Base-by-base conservation (phyloP, 306 rosid species). In the Abrus pulchellus region DNA sequence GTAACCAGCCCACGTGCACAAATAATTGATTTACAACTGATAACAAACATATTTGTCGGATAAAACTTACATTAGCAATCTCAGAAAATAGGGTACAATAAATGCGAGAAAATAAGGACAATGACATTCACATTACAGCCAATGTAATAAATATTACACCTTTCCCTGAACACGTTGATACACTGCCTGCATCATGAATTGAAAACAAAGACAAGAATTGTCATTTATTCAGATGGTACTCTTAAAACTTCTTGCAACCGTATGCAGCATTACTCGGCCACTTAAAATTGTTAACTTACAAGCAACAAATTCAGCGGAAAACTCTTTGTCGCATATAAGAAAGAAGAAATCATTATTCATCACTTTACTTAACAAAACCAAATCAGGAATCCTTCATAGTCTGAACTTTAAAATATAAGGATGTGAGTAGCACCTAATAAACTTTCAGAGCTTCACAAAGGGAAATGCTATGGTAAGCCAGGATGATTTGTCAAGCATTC, bases 171-270 rank as follows among this genome's bases (percentile, higher is more conserved):
- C 9, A 9, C 49, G 14, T 69, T 30, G 53, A 74, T 54, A 74
- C 62, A 70, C 12, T 9, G 47, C 56, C 44, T 32, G 80, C 80
- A 41, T 63, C 12, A 43, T 13, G 63, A 36, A 41, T 20, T 83
- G 47, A 32, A 83, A 79, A 41, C 56, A 80, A 75, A n/a, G 55
- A 57, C 44, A 80, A 44, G 4, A 74, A 64, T 72, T 33, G 60
- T 57, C 64, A 44, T 66, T 71, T 32, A 65, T 59, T 43, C 32
- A 59, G 72, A 43, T 6, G 34, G n/a, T 36, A n/a, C 34, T 60
- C 69, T 59, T 9, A 55, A 69, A 55, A 60, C 50, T 53, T 32
- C 44, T 32, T 20, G 12, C 33, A 38, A 47, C 20, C 7, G 11
- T 50, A 40, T 53, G 65, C 63, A 77, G 75, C 78, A 20, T 52